Evolutionary conservation across 305 asterid genomes (phyloP).

Genomic region (Petunia hybrid): DNA sequence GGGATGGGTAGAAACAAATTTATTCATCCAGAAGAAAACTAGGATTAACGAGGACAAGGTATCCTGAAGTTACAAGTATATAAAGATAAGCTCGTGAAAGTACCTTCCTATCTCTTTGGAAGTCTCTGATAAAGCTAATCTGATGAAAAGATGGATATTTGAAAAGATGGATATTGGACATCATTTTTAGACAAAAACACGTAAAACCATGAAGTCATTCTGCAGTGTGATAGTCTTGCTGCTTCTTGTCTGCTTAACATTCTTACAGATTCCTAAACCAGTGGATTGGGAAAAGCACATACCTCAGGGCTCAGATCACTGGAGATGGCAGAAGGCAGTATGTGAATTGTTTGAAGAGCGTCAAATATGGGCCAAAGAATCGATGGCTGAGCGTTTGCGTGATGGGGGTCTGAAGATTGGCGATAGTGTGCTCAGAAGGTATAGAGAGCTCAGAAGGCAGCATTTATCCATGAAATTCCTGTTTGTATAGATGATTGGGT

Average conservation of each 20-base stretch:
- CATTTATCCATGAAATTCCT: too few species aligned
- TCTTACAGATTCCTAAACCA: slow-evolving; percentile 90
- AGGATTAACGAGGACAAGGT: background rate
- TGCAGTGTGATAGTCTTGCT: slow-evolving; percentile 31
- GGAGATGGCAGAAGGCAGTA: slow-evolving; percentile 79
- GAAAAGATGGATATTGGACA: background rate
- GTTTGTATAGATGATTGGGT: too few species aligned
- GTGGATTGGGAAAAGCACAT: slow-evolving; percentile 83
- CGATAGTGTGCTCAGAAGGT: slow-evolving; percentile 73
- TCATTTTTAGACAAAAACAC: slow-evolving; percentile 4
- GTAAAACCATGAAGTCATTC: slow-evolving; percentile 16
- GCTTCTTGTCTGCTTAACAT: slow-evolving; percentile 62
- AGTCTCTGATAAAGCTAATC: background rate
- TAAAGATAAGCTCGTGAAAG: background rate
- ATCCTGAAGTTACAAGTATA: background rate
- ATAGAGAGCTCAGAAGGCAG: too few species aligned
- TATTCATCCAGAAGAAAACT: background rate
- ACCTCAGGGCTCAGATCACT: slow-evolving; percentile 64
- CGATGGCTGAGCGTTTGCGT: slow-evolving; percentile 67
- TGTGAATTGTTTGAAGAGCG: slow-evolving; percentile 86
- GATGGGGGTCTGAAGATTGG: slow-evolving; percentile 63
- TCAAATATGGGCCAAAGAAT: slow-evolving; percentile 82
- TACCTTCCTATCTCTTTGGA: slow-evolving; percentile 14
- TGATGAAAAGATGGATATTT: slow-evolving; percentile 7
- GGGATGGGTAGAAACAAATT: slow-evolving; percentile 10